Evolutionary conservation across 192 early-diverging fungal genomes (phyloP).

Genomic region (Coemansia sp.): DNA sequence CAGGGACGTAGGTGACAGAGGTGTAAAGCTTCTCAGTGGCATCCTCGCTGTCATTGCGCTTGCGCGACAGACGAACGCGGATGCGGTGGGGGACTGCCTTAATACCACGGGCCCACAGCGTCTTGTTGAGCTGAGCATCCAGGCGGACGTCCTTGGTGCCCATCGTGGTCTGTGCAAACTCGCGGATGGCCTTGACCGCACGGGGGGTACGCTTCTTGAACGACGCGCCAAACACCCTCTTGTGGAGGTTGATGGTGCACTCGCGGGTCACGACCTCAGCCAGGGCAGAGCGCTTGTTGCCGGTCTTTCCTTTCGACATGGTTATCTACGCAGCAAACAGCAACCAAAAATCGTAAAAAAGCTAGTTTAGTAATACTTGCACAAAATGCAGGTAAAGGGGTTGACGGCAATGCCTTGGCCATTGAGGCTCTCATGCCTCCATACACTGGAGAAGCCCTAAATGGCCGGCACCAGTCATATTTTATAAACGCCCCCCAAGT

Average conservation of each 20-base stretch:
- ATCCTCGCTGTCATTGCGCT: constrained; percentile 96
- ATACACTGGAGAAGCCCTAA: not conserved
- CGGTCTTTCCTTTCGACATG: constrained; percentile 77
- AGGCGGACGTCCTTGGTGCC: constrained; percentile 96
- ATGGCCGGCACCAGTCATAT: not conserved
- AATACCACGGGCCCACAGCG: constrained; percentile 91
- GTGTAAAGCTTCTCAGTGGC: constrained; percentile 98
- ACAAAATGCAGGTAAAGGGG: not conserved
- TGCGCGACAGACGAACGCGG: constrained; percentile 92
- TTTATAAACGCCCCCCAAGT: not conserved
- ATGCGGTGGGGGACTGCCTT: constrained; percentile 95
- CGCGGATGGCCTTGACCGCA: constrained; percentile 91
- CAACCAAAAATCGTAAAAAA: not conserved
- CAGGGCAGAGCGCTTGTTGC: constrained; percentile 79
- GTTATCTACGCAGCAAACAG: constrained; percentile 15
- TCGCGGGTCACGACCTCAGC: constrained; percentile 95
- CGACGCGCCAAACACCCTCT: constrained; percentile 75
- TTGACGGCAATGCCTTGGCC: not conserved
- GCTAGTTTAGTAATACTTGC: not conserved
- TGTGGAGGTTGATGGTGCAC: constrained; percentile 99
- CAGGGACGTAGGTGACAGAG: constrained; percentile 85
- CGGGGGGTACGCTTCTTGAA: constrained; percentile 99
- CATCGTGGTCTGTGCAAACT: constrained; percentile 93
- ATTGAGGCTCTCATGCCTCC: not conserved
- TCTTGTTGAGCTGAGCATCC: constrained; percentile 94